A percentile compares a stretch with the other conserved stretches of the same genome.
Conservation (phyloP, 306 rosid genomes). For the Phaseolus lunatus region DNA sequence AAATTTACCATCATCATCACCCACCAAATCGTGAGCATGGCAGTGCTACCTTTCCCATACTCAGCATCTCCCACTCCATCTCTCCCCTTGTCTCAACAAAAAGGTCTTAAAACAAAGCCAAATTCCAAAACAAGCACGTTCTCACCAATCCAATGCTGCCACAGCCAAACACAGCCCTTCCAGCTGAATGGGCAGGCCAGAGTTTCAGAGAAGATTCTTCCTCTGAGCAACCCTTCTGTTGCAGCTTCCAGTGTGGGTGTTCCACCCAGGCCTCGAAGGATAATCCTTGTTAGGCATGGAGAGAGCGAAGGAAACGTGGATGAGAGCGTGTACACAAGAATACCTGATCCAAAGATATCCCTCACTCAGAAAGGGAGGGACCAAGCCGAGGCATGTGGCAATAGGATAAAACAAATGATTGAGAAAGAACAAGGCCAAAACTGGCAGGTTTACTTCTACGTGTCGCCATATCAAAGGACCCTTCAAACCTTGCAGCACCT, state of each 20-base stretch:
- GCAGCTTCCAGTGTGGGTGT: not conserved
- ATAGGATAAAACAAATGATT: constrained; percentile 57
- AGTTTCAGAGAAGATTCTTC: constrained; percentile 55
- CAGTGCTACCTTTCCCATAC: constrained; percentile 27
- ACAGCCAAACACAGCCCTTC: constrained; percentile 22
- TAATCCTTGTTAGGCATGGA: constrained; percentile 88
- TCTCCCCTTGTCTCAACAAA: constrained; percentile 32
- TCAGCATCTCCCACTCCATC: not conserved
- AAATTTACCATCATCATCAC: not conserved
- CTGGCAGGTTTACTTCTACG: constrained; percentile 86
- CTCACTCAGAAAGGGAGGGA: constrained; percentile 64
- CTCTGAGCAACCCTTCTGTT: not conserved
- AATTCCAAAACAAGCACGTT: constrained; percentile 15
- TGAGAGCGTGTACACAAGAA: constrained; percentile 66
- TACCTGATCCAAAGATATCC: constrained; percentile 76
- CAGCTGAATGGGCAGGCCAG: constrained; percentile 34
- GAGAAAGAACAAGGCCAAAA: constrained; percentile 49
- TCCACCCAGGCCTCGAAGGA: constrained; percentile 83
- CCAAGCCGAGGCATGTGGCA: constrained; percentile 73
- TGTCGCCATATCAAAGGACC: constrained; percentile 78
- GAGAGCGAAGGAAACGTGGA: constrained; percentile 87
- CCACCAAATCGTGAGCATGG: constrained; percentile 22
- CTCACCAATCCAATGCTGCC: constrained; percentile 51
- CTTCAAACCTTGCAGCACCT: constrained; percentile 63
- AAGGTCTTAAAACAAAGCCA: constrained; percentile 7